Evolutionary conservation across 495 filamentous ascomycete species (phyloP), one percentile per base, ranked within the genome.

Genomic region (Pseudomonodictys pantanalensis): DNA sequence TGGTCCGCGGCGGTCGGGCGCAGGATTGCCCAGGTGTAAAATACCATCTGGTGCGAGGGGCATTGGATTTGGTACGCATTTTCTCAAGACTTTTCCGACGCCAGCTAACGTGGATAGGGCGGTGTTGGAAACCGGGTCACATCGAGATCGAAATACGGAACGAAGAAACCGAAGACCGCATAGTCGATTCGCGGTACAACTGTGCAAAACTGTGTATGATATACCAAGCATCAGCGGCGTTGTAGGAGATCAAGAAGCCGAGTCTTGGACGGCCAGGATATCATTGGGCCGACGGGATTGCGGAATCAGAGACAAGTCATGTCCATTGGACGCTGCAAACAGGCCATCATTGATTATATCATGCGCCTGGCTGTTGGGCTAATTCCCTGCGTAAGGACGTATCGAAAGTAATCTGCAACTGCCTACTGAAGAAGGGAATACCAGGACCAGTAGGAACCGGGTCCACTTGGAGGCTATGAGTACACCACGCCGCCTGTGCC

Each of bases 21-120:
- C 93, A 97, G 82, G 93, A 99, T 86, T 97, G 92, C 78, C 93
- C 93, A 52, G 93, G 93, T 82, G 93, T 99, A 76, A 87, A 91
- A 67, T 99, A 99, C 72, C 86, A 91, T 71, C 76, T 96, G 66
- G 88, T 99, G 39, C 79, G 93, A 67, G 93, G 93, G 30, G 89
- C 91, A 17, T 78, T 96, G 78, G 93, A 99, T 84, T 76, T 98
- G 83, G 92, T 96, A 78, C 69, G 90, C 81, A 56, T 22, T 28
- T 41, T 43, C 24, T 53, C 32, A 49, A 42, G 20, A 30, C 47
- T 39, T 56, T 54, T 49, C 41, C 17, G 25, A 32, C 3, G 39
- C n/a, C 33, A 30, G 12, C 54, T 63, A 15, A 56, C 29, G 48
- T 24, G 2, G 7, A 20, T 70, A 97, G 93, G 90, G 91, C 71